These are phyloP conservation scores for Quillaja saponaria DNA, from an alignment of 306 rosid species.

Conservation along the genomic window DNA sequence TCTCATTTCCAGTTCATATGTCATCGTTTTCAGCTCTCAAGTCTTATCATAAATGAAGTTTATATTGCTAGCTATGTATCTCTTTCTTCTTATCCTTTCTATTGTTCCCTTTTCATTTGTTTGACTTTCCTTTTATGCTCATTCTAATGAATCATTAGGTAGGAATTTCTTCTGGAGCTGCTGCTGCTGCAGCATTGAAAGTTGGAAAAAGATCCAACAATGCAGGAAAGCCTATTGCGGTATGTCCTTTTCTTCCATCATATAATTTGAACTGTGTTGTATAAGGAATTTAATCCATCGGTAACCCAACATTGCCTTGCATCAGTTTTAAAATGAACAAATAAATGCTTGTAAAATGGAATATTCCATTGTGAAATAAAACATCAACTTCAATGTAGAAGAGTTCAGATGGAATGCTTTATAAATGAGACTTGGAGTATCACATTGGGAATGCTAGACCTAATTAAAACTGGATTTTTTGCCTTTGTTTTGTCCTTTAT, in stretches of 20 bases:
- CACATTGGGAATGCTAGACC: too few species aligned
- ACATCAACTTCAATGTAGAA: background rate
- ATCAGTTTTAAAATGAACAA: too few species aligned
- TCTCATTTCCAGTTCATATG: constrained; percentile 3
- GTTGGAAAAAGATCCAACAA: constrained; percentile 94
- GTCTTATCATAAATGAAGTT: constrained; percentile 5
- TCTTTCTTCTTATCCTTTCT: too few species aligned
- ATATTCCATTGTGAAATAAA: too few species aligned
- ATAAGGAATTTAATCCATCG: constrained; percentile 2
- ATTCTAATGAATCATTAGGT: constrained; percentile 59
- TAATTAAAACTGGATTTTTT: too few species aligned
- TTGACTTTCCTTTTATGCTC: constrained; percentile 29
- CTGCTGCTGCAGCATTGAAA: constrained; percentile 84
- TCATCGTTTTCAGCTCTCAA: constrained; percentile 21
- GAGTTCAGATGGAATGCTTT: too few species aligned
- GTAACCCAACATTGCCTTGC: background rate
- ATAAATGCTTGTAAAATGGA: too few species aligned
- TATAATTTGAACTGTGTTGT: background rate
- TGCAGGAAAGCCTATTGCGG: constrained; percentile 92
- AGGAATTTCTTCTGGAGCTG: constrained; percentile 98
- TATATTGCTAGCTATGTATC: too few species aligned
- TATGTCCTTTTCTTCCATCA: constrained; percentile 37
- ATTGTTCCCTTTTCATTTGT: background rate
- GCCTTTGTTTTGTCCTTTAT: too few species aligned
- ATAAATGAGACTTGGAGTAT: too few species aligned